These are phyloP conservation scores for Quercus alba DNA, from an alignment of 306 rosid genomes.

Conservation along the genomic window DNA sequence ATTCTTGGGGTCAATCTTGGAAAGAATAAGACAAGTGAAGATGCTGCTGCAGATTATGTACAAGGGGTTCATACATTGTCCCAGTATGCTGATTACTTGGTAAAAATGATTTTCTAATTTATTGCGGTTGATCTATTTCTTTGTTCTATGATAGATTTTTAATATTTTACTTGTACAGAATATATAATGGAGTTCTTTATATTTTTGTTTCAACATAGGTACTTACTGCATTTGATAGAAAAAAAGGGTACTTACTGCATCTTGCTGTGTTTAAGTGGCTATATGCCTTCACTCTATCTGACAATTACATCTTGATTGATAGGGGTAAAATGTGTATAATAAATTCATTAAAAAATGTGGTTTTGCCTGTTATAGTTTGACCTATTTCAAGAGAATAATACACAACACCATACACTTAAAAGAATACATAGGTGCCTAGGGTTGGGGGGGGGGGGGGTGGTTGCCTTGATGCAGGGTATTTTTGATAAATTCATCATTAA, in stretches of 20 bases:
- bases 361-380: neutral
- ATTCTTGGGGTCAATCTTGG: slow-evolving; percentile 98
- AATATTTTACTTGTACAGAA: neutral
- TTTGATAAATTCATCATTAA: neutral
- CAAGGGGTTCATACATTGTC: slow-evolving; percentile 98
- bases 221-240: neutral
- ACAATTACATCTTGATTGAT: neutral
- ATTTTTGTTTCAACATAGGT: neutral
- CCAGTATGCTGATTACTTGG: slow-evolving; percentile 97
- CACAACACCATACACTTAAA: too few relatives aligned
- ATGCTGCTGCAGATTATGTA: slow-evolving; percentile 91
- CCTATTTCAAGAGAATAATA: neutral
- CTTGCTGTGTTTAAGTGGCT: neutral
- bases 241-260: too few relatives aligned
- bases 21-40: slow-evolving; percentile 95
- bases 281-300: neutral
- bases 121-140: neutral
- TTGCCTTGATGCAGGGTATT: too few relatives aligned
- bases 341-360: neutral
- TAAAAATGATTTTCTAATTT: slow-evolving; percentile 27
- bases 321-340: neutral
- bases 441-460: too few relatives aligned
- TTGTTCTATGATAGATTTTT: neutral
- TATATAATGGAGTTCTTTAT: neutral
- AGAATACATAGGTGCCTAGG: too few relatives aligned